Evolutionary conservation across 441 rosid species (phyloP).

Genomic region (Omphalea diandra): DNA sequence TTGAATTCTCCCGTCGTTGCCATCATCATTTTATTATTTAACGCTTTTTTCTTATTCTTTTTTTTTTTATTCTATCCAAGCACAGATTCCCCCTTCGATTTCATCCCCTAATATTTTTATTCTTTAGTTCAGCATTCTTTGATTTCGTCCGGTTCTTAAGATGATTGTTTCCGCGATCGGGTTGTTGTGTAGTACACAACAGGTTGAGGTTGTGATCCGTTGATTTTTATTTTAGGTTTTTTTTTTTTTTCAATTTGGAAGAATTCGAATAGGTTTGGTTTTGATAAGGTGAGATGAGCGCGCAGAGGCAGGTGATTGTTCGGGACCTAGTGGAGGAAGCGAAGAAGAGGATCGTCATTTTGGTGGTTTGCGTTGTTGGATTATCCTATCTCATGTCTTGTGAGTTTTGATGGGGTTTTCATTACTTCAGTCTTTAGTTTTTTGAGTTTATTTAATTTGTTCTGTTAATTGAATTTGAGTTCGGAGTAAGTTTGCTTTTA

Average conservation of each 20-base stretch:
- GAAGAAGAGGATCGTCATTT: constrained; percentile 84
- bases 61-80: neutral
- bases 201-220: constrained; percentile 18
- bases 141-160: constrained; percentile 4
- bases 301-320: constrained; percentile 57
- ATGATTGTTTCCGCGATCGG: constrained; percentile 15
- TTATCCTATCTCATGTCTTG: constrained; percentile 92
- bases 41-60: too few species aligned
- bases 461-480: constrained; percentile 1
- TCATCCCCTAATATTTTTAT: neutral
- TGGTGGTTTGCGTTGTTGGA: constrained; percentile 87
- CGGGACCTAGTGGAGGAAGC: constrained; percentile 94
- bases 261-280: too few species aligned
- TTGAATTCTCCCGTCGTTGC: constrained; percentile 24
- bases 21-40: too few species aligned
- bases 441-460: too few species aligned
- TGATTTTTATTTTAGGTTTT: constrained; percentile 4
- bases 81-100: constrained; percentile 5
- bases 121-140: constrained; percentile 18
- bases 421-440: too few species aligned
- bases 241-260: neutral
- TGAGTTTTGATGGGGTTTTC: constrained; percentile 44
- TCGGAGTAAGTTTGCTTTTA: neutral
- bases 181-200: constrained; percentile 14
- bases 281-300: too few species aligned